phyloP scores from a whole-genome alignment of 1,284 basidiomycete species.

The Microbotryomycetes sp. region DNA sequence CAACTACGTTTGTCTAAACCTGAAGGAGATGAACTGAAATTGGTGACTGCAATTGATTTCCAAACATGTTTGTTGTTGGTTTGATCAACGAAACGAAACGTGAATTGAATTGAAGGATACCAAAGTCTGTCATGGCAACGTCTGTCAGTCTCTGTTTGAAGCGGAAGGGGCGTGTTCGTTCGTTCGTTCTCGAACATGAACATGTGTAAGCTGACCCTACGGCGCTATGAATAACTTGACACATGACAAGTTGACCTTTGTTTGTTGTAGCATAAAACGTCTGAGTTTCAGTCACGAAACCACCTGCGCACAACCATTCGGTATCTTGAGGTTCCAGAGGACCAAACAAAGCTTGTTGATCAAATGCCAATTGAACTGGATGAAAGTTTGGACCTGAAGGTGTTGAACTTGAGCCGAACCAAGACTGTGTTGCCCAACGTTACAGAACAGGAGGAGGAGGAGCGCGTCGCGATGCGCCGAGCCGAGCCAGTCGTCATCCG shows the following conservation, averaged over 20 bases:
- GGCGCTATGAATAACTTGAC: conserved; percentile 90
- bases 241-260: conserved; percentile 76
- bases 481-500: neutral
- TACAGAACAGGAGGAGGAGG: neutral
- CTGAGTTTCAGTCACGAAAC: conserved; percentile 91
- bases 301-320: conserved; percentile 74
- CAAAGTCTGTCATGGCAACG: conserved; percentile 55
- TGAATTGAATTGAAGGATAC: conserved; percentile 94
- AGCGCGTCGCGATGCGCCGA: neutral
- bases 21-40: conserved; percentile 67
- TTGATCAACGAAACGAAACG: conserved; percentile 83
- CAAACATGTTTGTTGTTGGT: conserved; percentile 67
- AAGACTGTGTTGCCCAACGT: conserved; percentile 7
- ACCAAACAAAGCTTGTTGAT: conserved; percentile 44
- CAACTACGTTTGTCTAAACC: conserved; percentile 66
- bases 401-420: conserved; percentile 19
- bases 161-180: conserved; percentile 18
- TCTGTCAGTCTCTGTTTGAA: conserved; percentile 22
- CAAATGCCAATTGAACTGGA: conserved; percentile 22
- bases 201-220: conserved; percentile 62
- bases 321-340: conserved; percentile 65
- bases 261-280: conserved; percentile 70
- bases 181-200: neutral
- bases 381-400: conserved; percentile 28
- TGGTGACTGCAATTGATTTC: conserved; percentile 83